Evolutionary conservation across 2,329 filamentous ascomycete species (phyloP), one percentile per base, ranked within the genome.

Genomic region (Ophiocordyceps sinensis): DNA sequence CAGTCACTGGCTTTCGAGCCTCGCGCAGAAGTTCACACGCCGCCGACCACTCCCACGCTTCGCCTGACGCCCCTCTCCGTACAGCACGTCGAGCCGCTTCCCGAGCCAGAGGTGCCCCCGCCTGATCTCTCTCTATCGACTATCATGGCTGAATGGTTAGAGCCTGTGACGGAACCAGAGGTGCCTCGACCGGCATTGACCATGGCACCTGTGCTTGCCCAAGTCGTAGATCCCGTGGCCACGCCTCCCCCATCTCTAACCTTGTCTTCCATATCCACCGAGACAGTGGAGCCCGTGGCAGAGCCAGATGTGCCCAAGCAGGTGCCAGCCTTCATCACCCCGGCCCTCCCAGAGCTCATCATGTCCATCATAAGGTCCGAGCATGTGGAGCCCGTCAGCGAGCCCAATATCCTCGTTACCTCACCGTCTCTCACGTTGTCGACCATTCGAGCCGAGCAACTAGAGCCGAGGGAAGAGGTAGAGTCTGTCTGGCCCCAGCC

Each of bases 1-100:
- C 61, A 66, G 31, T 56, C 58, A 2, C 61, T 73, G 49, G 48
- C 4, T 10, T 57, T 73, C 14, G 62, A 67, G 47, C 68, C 68
- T 2, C 49, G 53, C 9, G 54, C 61, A 23, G 67, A 68, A 40
- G 46, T 58, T 3, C 57, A 56, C 40, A 32, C 45, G 2, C 43
- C 45, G 23, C 49, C 55, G 40, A 32, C 45, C 2, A 43, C 45
- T 23, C 49, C 55, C 4, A 51, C 56, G 15, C 53, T 62, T 26
- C 47, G 46, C 49, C 48, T 34, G 38, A 59, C 43, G 32, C 43
- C 45, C 46, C 37, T 60, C n/a, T 37, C 51, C 26, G 51, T 54
- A 8, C 51, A 58, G 41, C 38, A 45, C 12, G 54, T 60, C 17
- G 54, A 60, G 45, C 59, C 58, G 12, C 44, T 44, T n/a, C 44